Base-by-base conservation (phyloP, 2,329 filamentous ascomycete genomes). In the Talaromyces marneffei region DNA sequence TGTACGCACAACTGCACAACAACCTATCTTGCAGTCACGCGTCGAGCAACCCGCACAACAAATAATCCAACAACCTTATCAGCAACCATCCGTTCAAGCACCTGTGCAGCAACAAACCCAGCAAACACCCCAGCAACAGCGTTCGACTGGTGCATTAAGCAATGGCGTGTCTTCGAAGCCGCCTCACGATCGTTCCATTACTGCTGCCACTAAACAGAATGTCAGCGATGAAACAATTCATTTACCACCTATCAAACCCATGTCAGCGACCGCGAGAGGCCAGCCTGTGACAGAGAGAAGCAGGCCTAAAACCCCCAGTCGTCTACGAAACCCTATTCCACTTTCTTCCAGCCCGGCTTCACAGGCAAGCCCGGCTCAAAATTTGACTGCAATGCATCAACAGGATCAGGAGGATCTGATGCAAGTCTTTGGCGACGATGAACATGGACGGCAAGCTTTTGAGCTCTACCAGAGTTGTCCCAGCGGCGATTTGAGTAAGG, bases 271-370 rank as follows among this genome's bases (percentile, higher is more conserved):
- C 6, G 29, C 33, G 4, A 59, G 29, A 31, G 57, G 46, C 8
- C 57, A 59, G 57, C 46, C 57, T 33, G 37, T 33, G n/a, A 50
- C 20, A 23, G 46, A 62, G 20, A 44, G 35, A 23, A 50, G 78
- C 67, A 77, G 75, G 50, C 77, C 78, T 0, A 76, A 75, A 62
- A 74, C 71, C 5, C 75, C 76, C 3, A 78, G 77, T 63, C 70
- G 75, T 4, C 72, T 79, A 40, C 74, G 76, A 46, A 71, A 74
- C 46, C 65, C 72, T n/a, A 66, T 68, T 44, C 65, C 66, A n/a
- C 61, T 60, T 33, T 63, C 64, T 16, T 61, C 60, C 5, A 62
- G 60, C 14, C 60, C 60, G 10, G 14, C 40, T 4, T 60, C 58
- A 10, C 58, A 60, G 10, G 27, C 54, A 2, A 54, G 46, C 37